Conservation (phyloP, 2,329 filamentous ascomycete genomes). For the Nemania sp. region DNA sequence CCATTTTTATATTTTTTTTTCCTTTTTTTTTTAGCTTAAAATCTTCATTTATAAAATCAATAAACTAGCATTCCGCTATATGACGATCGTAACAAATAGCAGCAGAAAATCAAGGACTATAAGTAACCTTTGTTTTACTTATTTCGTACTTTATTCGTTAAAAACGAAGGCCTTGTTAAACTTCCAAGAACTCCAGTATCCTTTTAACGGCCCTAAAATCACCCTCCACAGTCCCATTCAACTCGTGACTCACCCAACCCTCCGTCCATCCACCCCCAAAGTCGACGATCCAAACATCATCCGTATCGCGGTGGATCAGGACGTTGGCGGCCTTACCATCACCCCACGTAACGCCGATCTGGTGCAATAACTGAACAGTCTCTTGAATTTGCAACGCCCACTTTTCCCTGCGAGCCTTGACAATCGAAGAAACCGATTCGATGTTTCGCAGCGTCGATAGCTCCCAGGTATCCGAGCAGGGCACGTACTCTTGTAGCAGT, state of each 20-base stretch:
- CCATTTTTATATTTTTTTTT: too few species aligned
- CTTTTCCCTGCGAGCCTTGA: constrained; percentile 19
- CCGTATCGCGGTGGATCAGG: constrained; percentile 25
- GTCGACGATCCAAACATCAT: constrained; percentile 34
- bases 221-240: constrained; percentile 19
- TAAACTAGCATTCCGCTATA: too few species aligned
- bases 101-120: too few species aligned
- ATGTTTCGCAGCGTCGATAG: constrained; percentile 13
- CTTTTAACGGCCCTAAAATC: constrained; percentile 25
- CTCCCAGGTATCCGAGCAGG: constrained; percentile 23
- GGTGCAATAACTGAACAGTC: constrained; percentile 29
- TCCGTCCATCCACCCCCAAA: constrained; percentile 31
- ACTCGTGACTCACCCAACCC: constrained; percentile 23
- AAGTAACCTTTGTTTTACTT: too few species aligned
- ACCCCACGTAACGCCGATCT: constrained; percentile 30
- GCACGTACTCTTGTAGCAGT: constrained; percentile 24
- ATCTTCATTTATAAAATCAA: too few species aligned
- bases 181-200: constrained; percentile 27
- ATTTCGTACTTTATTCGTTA: too few species aligned
- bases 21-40: too few species aligned
- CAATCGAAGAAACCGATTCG: too few species aligned
- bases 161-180: too few species aligned
- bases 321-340: constrained; percentile 34
- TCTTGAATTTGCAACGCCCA: constrained; percentile 28
- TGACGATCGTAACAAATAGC: too few species aligned